Percentiles rank a stretch among this genome's conserved stretches.
Evolutionary conservation across 2,329 filamentous ascomycete genomes (phyloP).

Genomic region (Cladophialophora carrionii): DNA sequence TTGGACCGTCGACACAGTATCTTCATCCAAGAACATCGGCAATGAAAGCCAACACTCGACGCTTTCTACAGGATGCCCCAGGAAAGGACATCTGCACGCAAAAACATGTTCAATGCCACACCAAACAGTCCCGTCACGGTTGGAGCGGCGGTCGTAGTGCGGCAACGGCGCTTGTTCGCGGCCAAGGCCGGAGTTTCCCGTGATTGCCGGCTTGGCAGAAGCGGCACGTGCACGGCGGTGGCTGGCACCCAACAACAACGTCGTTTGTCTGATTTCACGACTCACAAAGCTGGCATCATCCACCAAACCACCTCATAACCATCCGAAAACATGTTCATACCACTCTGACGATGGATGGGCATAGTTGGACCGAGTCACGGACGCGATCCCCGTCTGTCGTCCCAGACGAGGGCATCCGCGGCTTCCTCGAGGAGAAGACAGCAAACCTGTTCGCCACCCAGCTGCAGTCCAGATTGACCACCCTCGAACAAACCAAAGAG

Average conservation of each 20-base stretch:
- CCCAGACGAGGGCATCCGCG: constrained; percentile 20
- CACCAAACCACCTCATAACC: constrained; percentile 6
- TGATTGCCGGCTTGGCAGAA: constrained; percentile 15
- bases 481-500: constrained; percentile 23
- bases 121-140: constrained; percentile 1
- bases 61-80: not conserved
- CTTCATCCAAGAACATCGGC: not conserved
- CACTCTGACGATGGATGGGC: constrained; percentile 7
- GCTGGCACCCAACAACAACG: constrained; percentile 12
- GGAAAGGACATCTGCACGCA: not conserved
- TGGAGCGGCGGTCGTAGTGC: not conserved
- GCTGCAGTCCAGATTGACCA: constrained; percentile 19
- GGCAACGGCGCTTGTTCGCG: constrained; percentile 12
- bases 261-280: constrained; percentile 4
- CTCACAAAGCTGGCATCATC: constrained; percentile 4
- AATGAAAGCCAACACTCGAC: not conserved
- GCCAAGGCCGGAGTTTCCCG: constrained; percentile 18
- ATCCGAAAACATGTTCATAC: constrained; percentile 2
- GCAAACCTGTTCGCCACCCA: constrained; percentile 24
- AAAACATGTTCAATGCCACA: constrained; percentile 1
- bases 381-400: constrained; percentile 23
- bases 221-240: constrained; percentile 1
- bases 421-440: constrained; percentile 17
- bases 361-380: constrained; percentile 12
- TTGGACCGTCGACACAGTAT: not conserved